Evolutionary conservation across 2,329 filamentous ascomycete genomes (phyloP), one percentile per base, ranked within the genome.

Genomic region (Pseudogymnoascus sp.): DNA sequence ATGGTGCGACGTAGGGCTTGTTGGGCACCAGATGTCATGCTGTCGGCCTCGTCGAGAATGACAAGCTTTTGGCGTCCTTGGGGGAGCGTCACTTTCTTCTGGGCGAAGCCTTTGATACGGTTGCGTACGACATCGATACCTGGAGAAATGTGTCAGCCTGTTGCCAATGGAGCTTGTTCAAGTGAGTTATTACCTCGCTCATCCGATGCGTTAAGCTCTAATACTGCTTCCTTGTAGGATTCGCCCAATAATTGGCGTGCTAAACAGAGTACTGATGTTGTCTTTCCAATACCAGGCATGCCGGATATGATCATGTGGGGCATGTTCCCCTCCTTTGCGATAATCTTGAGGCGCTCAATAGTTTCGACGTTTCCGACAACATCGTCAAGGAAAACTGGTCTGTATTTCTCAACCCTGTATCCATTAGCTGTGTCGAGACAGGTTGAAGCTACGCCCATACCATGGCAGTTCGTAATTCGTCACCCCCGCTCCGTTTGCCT

Each of bases 251-350:
- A 78, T 74, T 97, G 93, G 65, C 93, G 85, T 17, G 95, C 95
- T 57, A 99, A 85, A 74, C 95, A 97, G 66, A 97, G 80, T 63
- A 99, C 88, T 63, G 92, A 96, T 0, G 95, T 97, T 3, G 95
- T 99, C 81, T 99, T 99, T 76, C 95, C 95, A 72, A 97, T 99
- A 73, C 95, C 95, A 19, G 95, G 95, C 92, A 96, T 97, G 65
- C 95, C 95, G n/a, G 91, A 96, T 72, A 99, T 97, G 77, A 99
- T 97, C 72, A 99, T 86, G 78, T 99, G 95, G 2, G 95, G 95
- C 93, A 99, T 97, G 78, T 99, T 99, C 70, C 95, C 95, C 78
- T 97, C 95, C 76, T 93, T 95, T 57, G 95, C 93, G 71, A 99
- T 97, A 72, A 99, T 97, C 75, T 97, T 97, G 71, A 99, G 81